Evolutionary conservation across 2,329 filamentous ascomycete genomes (phyloP), one percentile per base, ranked within the genome.

Genomic region (Zopfia rhizophila): DNA sequence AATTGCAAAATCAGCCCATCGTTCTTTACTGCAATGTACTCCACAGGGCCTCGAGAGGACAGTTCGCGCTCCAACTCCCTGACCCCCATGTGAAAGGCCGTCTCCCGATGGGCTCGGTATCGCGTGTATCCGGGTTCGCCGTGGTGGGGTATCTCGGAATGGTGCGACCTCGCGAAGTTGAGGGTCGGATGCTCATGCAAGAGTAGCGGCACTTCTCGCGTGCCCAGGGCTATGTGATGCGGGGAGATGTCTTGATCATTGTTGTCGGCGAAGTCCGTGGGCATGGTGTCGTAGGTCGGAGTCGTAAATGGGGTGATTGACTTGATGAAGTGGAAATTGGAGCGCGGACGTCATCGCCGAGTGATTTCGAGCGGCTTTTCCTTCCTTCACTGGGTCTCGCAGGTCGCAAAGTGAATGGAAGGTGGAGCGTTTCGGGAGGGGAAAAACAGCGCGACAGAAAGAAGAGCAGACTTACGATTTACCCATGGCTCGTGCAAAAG

Each of bases 391-490:
- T n/a, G n/a, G n/a, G n/a, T n/a, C 43, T 31, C 37, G 21, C 47
- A 38, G 22, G 43, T 32, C 44, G 27, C 38, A 36, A 27, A 41
- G 57, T 53, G 56, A 51, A 60, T 32, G 61, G 56, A 33, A 61
- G 45, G 54, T 17, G 55, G 48, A 14, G 16, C 13, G 14, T 6
- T 35, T 25, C 17, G 31, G 22, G 42, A 33, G 51, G 38, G 33
- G 42, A 28, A 25, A 49, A 47, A 35, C 47, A 48, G 41, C 45
- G 41, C 36, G 36, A 51, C 35, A 39, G 56, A 55, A n/a, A n/a
- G 27, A 29, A 29, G 5, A 12, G 38, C 33, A 44, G 38, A 70
- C 70, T 73, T 68, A 73, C 70, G 68, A 72, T 72, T 73, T 73
- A 58, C 70, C 70, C 70, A 73, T 73, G 58, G 51, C 56, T 57